These are phyloP conservation scores for Cryptococcus sp. DNA, from an alignment of 1,284 basidiomycete genomes.

Conservation along the genomic window DNA sequence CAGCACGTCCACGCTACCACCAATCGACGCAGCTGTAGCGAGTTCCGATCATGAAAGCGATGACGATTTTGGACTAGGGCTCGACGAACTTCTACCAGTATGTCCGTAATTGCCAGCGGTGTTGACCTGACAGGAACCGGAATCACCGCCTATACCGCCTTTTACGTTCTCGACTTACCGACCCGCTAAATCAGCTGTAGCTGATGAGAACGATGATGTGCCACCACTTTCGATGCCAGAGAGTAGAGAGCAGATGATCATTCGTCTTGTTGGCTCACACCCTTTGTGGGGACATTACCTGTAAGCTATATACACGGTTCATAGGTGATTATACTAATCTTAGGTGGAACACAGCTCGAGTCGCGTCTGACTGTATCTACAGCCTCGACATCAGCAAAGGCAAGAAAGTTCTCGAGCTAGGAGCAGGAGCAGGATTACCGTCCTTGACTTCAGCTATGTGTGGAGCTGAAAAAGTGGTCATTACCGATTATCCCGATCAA, in stretches of 20 bases:
- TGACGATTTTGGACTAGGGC: constrained; percentile 33
- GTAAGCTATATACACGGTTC: constrained; percentile 51
- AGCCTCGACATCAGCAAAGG: constrained; percentile 36
- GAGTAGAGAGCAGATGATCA: constrained; percentile 51
- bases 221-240: constrained; percentile 9
- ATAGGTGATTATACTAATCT: not conserved
- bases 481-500: constrained; percentile 90
- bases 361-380: constrained; percentile 70
- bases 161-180: constrained; percentile 45
- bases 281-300: constrained; percentile 88
- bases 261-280: constrained; percentile 78
- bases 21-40: no score
- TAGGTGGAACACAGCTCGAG: constrained; percentile 81
- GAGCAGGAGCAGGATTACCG: constrained; percentile 87
- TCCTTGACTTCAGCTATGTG: constrained; percentile 67
- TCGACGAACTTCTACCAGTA: constrained; percentile 47
- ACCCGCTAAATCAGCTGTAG: constrained; percentile 8
- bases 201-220: no score
- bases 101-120: constrained; percentile 8
- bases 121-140: constrained; percentile 30
- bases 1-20: no score
- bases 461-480: constrained; percentile 58
- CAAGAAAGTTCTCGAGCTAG: constrained; percentile 73
- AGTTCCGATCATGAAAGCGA: no score
- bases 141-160: constrained; percentile 25